Percentiles rank a stretch among this genome's conserved stretches.
Conservation (phyloP, 2,329 filamentous ascomycete genomes). For the Arthrobotrys megalospora region DNA sequence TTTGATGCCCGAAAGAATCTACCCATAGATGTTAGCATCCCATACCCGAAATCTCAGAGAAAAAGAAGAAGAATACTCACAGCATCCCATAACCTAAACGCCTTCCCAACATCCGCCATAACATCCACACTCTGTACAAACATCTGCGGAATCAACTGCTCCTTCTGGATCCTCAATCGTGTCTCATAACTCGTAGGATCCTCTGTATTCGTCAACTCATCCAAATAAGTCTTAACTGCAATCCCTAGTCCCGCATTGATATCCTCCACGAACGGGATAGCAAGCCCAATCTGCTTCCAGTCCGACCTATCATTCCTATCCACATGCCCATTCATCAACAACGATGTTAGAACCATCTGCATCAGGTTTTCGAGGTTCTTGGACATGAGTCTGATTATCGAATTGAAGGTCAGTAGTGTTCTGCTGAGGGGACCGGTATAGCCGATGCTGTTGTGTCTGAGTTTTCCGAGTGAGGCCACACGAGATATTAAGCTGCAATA, state of each 20-base stretch:
- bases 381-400: constrained; percentile 83
- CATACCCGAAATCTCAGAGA: constrained; percentile 35
- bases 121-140: constrained; percentile 71
- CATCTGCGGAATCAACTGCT: constrained; percentile 72
- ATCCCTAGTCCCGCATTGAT: constrained; percentile 83
- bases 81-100: constrained; percentile 77
- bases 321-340: constrained; percentile 86
- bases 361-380: constrained; percentile 84
- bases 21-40: constrained; percentile 19
- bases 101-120: constrained; percentile 73
- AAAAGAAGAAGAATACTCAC: constrained; percentile 68
- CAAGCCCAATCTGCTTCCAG: constrained; percentile 77
- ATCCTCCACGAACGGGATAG: constrained; percentile 78
- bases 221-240: constrained; percentile 83
- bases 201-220: constrained; percentile 77
- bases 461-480: constrained; percentile 83
- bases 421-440: constrained; percentile 96
- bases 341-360: constrained; percentile 83
- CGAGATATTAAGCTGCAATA: constrained; percentile 87
- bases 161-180: constrained; percentile 72
- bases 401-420: constrained; percentile 88
- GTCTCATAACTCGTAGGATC: constrained; percentile 71
- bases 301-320: constrained; percentile 75
- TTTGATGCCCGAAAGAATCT: constrained; percentile 75
- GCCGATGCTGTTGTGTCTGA: constrained; percentile 86